Evolutionary conservation across 345 rosid genomes (phyloP).

Genomic region (Geranium rotundifolium): DNA sequence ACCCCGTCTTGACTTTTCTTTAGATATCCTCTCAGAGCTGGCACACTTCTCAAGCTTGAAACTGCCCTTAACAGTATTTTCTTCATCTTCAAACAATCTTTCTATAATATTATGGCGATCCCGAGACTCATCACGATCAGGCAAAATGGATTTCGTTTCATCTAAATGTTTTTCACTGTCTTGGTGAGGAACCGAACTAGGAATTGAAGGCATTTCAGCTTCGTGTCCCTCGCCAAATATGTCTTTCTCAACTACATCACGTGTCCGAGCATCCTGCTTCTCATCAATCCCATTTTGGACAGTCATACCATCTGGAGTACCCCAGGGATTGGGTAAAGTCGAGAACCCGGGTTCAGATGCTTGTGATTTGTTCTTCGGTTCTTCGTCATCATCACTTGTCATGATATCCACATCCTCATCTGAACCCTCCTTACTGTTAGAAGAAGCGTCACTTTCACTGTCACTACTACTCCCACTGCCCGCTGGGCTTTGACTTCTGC

Average conservation of each 20-base stretch:
- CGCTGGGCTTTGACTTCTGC: conserved; percentile 33
- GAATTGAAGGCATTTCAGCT: conserved; percentile 25
- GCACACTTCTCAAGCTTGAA: conserved; percentile 38
- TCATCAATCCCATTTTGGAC: conserved; percentile 25
- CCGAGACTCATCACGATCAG: conserved; percentile 30
- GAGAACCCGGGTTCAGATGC: conserved; percentile 24
- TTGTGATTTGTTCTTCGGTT: conserved; percentile 29
- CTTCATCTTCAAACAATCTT: conserved; percentile 70
- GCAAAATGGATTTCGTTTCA: conserved; percentile 24
- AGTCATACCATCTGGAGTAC: conserved; percentile 12
- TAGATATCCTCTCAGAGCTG: conserved; percentile 31
- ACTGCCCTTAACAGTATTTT: conserved; percentile 27
- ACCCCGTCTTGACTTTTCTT: conserved; percentile 39
- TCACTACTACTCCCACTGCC: conserved; percentile 80
- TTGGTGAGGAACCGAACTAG: conserved; percentile 8
- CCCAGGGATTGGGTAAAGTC: conserved; percentile 12
- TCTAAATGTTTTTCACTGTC: conserved; percentile 17
- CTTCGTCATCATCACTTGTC: conserved; percentile 75
- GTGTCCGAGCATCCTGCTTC: conserved; percentile 38
- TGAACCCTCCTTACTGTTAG: conserved; percentile 74
- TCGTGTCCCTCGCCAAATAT: conserved; percentile 44
- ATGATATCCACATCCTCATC: conserved; percentile 96
- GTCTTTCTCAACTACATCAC: conserved; percentile 44
- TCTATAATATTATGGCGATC: conserved; percentile 64
- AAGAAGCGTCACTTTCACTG: conserved; percentile 83